Base-by-base conservation (phyloP, 306 rosid species). In the Psophocarpus tetragonolobus region DNA sequence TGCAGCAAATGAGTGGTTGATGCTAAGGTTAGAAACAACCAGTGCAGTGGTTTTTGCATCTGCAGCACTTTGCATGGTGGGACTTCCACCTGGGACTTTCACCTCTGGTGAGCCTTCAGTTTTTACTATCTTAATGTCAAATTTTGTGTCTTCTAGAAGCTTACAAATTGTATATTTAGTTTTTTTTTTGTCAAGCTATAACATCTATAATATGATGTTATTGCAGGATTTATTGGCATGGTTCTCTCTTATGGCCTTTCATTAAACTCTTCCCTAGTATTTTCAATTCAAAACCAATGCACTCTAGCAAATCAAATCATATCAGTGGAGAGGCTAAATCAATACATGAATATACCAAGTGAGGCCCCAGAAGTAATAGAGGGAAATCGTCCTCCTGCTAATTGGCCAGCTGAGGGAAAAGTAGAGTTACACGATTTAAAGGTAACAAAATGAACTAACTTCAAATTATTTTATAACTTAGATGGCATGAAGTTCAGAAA, bases 221-320 rank as follows among this genome's bases (percentile, higher is more conserved):
- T 74, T 84, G 30, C 85, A 93, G 97, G 97, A 65, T 86, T 88
- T 74, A 61, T 90, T 77, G 98, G 96, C 47, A 87, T 93, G 93
- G 96, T 93, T 30, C 87, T 93, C 51, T 90, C 98, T 70, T 93
- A 91, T 85, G 98, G 98, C 21, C 95, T 93, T 74, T 80, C 97
- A 32, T 76, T 93, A 6, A 93, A 87, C 67, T 14, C 14, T 21
- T 18, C 88, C 56, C 68, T 90, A 26, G 93, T 91, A 33, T 58
- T 26, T 70, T 87, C 96, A 27, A 86, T 90, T 66, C 93, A 91
- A 83, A 38, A 36, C 47, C 97, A 93, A 60, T 93, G 97, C 88
- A 80, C 57, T 65, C 10, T 85, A n/a, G 92, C 97, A 73, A 90
- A 91, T 79, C 58, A 87, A 66, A 87, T 93, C 39, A 87, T 91